These are phyloP conservation scores for Physcomitrellopsis africana DNA, from an alignment of 225 moss, liverwort and hornwort genomes.

Conservation along the genomic window DNA sequence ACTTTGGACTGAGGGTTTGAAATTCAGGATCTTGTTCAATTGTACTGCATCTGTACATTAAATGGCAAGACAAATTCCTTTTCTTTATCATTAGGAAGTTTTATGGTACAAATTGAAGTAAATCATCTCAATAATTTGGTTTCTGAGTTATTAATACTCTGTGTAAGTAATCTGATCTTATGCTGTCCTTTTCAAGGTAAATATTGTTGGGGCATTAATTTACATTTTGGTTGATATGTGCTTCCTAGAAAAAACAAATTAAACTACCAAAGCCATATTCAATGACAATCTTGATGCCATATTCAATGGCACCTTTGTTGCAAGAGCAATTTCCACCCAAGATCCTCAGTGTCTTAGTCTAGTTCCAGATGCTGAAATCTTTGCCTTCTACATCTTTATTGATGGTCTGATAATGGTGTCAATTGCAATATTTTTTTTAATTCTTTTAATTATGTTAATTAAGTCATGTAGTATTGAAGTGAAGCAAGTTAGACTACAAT, in stretches of 20 bases:
- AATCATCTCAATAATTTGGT: not conserved
- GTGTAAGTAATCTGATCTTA: not conserved
- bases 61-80: not conserved
- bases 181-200: constrained; percentile 40
- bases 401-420: constrained; percentile 72
- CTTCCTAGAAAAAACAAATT: constrained; percentile 82
- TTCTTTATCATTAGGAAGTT: not conserved
- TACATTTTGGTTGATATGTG: constrained; percentile 31
- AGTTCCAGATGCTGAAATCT: constrained; percentile 84
- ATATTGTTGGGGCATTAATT: constrained; percentile 41
- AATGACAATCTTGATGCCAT: constrained; percentile 91
- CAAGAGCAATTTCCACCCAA: constrained; percentile 81
- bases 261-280: constrained; percentile 86
- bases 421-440: not conserved
- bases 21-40: not conserved
- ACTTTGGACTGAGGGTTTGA: constrained; percentile 4
- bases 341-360: constrained; percentile 82
- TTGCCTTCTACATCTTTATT: constrained; percentile 82
- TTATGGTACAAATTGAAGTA: not conserved
- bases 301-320: constrained; percentile 90
- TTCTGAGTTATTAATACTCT: not conserved
- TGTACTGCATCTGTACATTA: constrained; percentile 6
- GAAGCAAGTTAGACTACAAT: not conserved
- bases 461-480: not conserved
- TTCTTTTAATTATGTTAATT: not conserved